Percentiles rank a stretch among this genome's conserved stretches.
phyloP scores from a whole-genome alignment of 2,329 filamentous ascomycete genomes.

The Aureobasidium melanogenum region DNA sequence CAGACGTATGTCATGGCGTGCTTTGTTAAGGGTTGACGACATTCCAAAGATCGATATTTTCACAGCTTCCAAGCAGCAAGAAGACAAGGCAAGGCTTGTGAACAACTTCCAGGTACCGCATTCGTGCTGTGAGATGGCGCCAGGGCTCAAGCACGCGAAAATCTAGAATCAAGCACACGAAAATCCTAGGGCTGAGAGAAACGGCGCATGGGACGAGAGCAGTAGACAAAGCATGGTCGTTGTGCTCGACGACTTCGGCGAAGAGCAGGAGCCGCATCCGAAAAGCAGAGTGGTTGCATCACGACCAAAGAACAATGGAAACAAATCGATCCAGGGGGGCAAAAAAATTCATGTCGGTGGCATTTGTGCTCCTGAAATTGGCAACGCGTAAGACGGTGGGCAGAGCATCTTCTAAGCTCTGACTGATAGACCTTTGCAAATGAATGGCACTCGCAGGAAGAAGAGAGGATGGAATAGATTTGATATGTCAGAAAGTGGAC shows the following conservation, averaged over 20 bases:
- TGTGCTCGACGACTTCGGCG: not conserved
- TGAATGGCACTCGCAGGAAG: not conserved
- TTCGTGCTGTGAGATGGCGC: not conserved
- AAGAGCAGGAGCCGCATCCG: not conserved
- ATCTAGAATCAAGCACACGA: not conserved
- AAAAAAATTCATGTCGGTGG: not conserved
- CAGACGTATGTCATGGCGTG: conserved; percentile 3
- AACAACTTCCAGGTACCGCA: not conserved
- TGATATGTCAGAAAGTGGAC: not conserved
- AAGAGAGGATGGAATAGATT: too few relatives aligned
- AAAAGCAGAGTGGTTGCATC: not conserved
- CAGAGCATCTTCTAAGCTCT: not conserved
- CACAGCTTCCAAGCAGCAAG: not conserved
- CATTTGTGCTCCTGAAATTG: not conserved
- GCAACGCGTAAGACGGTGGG: not conserved
- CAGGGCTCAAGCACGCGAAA: not conserved
- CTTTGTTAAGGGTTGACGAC: conserved; percentile 10
- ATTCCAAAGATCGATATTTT: conserved; percentile 5
- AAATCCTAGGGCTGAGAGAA: not conserved
- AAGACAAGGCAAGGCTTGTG: not conserved
- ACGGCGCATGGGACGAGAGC: not conserved
- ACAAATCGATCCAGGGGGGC: not conserved
- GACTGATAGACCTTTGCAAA: not conserved
- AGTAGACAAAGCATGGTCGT: not conserved
- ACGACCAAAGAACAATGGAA: not conserved